A percentile compares a stretch with the other conserved stretches of the same genome.
Conservation (phyloP, 352 stramenopile species). For the Pythium biforme region DNA sequence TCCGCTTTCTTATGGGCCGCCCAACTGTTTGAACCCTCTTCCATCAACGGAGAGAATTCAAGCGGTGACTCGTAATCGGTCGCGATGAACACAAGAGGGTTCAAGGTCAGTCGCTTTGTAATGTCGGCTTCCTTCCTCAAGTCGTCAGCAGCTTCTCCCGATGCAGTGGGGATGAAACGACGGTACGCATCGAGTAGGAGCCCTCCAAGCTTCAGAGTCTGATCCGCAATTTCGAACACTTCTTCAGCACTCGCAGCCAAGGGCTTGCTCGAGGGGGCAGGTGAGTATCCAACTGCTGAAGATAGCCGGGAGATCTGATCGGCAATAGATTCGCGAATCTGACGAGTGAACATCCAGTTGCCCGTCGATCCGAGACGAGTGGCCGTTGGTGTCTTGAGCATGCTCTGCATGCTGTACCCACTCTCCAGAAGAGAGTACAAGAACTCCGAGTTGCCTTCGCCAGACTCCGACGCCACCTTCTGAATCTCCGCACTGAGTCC, state of each 20-base stretch:
- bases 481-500: constrained; percentile 55
- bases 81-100: constrained; percentile 71
- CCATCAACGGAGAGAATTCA: constrained; percentile 9
- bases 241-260: constrained; percentile 57
- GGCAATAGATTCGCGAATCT: constrained; percentile 59
- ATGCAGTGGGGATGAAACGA: constrained; percentile 41
- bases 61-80: constrained; percentile 33
- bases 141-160: constrained; percentile 50
- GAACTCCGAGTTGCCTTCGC: constrained; percentile 61
- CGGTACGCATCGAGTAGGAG: constrained; percentile 57
- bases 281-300: constrained; percentile 45
- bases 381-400: constrained; percentile 44
- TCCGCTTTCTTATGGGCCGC: constrained; percentile 45
- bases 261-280: constrained; percentile 25
- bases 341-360: constrained; percentile 60
- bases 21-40: constrained; percentile 33
- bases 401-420: constrained; percentile 66
- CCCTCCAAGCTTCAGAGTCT: constrained; percentile 55
- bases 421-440: constrained; percentile 62
- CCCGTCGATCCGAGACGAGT: constrained; percentile 32
- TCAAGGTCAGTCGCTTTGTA: constrained; percentile 59
- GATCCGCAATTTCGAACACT: constrained; percentile 61
- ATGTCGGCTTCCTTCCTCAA: constrained; percentile 58
- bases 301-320: constrained; percentile 67
- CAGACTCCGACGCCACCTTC: constrained; percentile 46